Evolutionary conservation across 345 rosid genomes (phyloP).

Genomic region (Brassica incana): DNA sequence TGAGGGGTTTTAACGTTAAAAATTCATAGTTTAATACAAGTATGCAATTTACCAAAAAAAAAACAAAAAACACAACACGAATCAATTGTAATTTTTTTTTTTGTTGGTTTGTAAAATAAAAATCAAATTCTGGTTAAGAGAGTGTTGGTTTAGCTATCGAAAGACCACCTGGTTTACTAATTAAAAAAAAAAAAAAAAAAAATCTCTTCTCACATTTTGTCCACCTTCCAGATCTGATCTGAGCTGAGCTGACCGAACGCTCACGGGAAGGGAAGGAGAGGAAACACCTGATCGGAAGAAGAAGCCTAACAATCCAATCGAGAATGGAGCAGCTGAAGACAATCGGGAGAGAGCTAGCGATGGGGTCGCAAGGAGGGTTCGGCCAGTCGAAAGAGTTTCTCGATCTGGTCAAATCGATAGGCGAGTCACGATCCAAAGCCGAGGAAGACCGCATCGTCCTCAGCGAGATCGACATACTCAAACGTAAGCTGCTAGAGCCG

Average conservation of each 20-base stretch:
- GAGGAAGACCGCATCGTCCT: slow-evolving; percentile 95
- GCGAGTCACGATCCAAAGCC: slow-evolving; percentile 98
- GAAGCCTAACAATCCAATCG: not conserved
- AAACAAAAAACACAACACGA: not conserved
- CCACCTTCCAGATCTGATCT: not conserved
- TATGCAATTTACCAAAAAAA: too few relatives aligned
- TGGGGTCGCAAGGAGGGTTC: slow-evolving; percentile 98
- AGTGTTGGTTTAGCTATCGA: not conserved
- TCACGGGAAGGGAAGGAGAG: not conserved
- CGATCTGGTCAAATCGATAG: slow-evolving; percentile 94
- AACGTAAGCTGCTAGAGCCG: slow-evolving; percentile 82
- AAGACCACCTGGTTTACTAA: not conserved
- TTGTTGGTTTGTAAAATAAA: not conserved
- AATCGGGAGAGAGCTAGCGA: slow-evolving; percentile 96
- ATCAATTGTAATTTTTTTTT: too few relatives aligned
- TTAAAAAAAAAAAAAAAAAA: too few relatives aligned
- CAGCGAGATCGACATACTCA: slow-evolving; percentile 88
- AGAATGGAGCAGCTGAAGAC: slow-evolving; percentile 91
- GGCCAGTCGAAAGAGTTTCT: slow-evolving; percentile 95
- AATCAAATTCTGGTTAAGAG: not conserved
- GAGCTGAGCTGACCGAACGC: not conserved
- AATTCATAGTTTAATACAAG: too few relatives aligned
- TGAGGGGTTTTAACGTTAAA: too few relatives aligned
- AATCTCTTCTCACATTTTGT: not conserved
- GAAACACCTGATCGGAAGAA: not conserved